A percentile compares a stretch with the other conserved stretches of the same genome.
Conservation (phyloP, 257 asterid genomes). For the Solanum infundibuliforme region DNA sequence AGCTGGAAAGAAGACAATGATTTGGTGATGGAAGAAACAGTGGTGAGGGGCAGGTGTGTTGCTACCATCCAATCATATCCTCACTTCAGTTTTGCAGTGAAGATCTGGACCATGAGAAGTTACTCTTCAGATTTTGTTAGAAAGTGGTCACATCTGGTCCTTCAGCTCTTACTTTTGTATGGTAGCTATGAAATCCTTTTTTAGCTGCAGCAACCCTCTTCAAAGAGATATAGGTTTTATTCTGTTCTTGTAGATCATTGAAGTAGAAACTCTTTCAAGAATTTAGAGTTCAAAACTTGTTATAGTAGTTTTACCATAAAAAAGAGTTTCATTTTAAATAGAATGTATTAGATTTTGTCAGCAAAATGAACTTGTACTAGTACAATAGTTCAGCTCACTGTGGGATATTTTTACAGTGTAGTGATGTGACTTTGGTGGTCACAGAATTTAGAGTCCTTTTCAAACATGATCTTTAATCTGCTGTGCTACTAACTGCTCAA, state of each 20-base stretch:
- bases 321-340: neutral
- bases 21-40: neutral
- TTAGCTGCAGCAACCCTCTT: constrained; percentile 16
- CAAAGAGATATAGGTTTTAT: constrained; percentile 7
- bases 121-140: constrained; percentile 2
- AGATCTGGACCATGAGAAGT: neutral
- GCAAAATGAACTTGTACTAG: constrained; percentile 1
- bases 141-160: neutral
- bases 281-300: constrained; percentile 22
- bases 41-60: neutral
- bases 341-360: constrained; percentile 1
- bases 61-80: neutral
- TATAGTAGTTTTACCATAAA: neutral
- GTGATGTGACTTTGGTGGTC: neutral
- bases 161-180: constrained; percentile 18
- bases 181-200: constrained; percentile 26
- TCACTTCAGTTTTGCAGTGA: neutral
- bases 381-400: neutral
- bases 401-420: neutral
- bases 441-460: neutral
- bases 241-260: constrained; percentile 13
- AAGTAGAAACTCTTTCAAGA: constrained; percentile 17
- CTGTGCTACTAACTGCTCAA: neutral
- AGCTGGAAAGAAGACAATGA: neutral
- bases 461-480: neutral